Conservation (phyloP, 1,139 yeast species). For the Diutina siamensis region DNA sequence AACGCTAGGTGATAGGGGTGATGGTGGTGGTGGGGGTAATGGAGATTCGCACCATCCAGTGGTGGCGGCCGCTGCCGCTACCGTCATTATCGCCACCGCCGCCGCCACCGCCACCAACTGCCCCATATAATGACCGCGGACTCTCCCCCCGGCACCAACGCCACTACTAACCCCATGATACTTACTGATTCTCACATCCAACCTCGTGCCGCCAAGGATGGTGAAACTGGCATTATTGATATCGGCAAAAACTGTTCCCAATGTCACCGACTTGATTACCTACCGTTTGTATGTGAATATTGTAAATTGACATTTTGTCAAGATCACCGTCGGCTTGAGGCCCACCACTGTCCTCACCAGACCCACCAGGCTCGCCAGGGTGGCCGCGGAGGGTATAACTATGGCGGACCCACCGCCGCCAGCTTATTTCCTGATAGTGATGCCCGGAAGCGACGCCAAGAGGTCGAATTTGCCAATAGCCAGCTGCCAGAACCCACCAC, state of each 20-base stretch:
- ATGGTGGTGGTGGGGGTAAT: too few relatives aligned
- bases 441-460: constrained; percentile 15
- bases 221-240: constrained; percentile 31
- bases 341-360: constrained; percentile 30
- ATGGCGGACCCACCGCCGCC: constrained; percentile 20
- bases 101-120: background rate
- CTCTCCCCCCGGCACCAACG: background rate
- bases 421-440: constrained; percentile 49
- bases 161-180: background rate
- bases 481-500: constrained; percentile 16
- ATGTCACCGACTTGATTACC: constrained; percentile 55
- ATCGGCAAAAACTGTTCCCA: constrained; percentile 57
- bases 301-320: constrained; percentile 50
- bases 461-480: constrained; percentile 19
- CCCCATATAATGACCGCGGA: background rate
- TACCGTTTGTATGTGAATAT: constrained; percentile 53
- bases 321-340: constrained; percentile 38
- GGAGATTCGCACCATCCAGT: too few relatives aligned
- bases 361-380: background rate
- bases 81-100: background rate
- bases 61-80: background rate
- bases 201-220: background rate
- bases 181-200: constrained; percentile 1
- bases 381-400: background rate
- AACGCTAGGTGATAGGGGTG: too few relatives aligned